Evolutionary conservation across 176 grass and related monocot genomes (phyloP).

Genomic region (Carex cristatella): DNA sequence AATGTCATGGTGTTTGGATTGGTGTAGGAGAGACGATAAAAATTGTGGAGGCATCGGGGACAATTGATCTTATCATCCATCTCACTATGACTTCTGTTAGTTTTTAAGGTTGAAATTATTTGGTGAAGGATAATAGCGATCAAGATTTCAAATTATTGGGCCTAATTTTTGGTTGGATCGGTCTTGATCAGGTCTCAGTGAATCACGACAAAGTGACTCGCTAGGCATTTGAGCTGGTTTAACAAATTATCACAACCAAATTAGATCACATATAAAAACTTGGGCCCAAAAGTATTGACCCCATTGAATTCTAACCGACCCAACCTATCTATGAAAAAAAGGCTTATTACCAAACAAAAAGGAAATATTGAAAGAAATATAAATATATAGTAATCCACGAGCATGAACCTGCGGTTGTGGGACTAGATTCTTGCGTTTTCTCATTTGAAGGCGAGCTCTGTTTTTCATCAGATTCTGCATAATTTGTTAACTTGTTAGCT

Average conservation of each 20-base stretch:
- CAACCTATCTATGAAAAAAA: not conserved
- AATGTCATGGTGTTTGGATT: conserved; percentile 35
- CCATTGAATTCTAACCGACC: not conserved
- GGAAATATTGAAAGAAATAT: not conserved
- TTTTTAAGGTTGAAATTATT: not conserved
- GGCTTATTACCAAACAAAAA: not conserved
- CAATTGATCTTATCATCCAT: conserved; percentile 51
- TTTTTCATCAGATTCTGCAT: conserved; percentile 16
- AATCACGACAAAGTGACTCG: not conserved
- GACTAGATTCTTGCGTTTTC: conserved; percentile 10
- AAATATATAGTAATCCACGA: not conserved
- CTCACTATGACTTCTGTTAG: conserved; percentile 12
- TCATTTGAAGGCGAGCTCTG: not conserved
- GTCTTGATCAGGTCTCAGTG: not conserved
- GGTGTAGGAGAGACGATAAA: conserved; percentile 47
- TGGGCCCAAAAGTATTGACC: not conserved
- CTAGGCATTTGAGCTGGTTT: not conserved
- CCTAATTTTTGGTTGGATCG: not conserved
- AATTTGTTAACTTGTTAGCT: not conserved
- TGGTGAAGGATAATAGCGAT: not conserved
- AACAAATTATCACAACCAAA: not conserved
- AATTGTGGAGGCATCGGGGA: conserved; percentile 40
- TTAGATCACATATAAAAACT: not conserved
- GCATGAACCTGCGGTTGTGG: not conserved
- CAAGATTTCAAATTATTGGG: not conserved